phyloP scores from a whole-genome alignment of 179 eudicot genomes.

The Vitellaria paradoxa region DNA sequence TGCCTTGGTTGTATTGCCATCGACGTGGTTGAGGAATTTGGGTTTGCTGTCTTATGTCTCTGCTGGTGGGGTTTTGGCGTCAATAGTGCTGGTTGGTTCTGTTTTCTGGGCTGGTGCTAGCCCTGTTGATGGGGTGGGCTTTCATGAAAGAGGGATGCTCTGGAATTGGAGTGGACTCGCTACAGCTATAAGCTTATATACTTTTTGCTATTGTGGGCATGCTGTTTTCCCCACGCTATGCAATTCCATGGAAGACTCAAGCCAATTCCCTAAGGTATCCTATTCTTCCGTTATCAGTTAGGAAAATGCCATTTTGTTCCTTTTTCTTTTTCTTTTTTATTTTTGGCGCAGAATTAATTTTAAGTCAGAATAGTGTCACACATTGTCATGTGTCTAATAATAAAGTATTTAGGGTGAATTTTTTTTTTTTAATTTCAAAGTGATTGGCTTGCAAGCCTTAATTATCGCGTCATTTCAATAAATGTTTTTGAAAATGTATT shows the following conservation, averaged over 20 bases:
- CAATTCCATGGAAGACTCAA: slow-evolving; percentile 49
- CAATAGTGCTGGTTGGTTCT: slow-evolving; percentile 33
- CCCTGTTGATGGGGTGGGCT: slow-evolving; percentile 40
- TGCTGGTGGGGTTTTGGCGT: slow-evolving; percentile 46
- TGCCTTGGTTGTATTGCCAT: slow-evolving; percentile 41
- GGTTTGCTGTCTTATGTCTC: slow-evolving; percentile 48
- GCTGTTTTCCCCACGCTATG: slow-evolving; percentile 43
- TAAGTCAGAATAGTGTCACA: no score
- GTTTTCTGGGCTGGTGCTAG: slow-evolving; percentile 39
- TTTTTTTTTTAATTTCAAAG: no score
- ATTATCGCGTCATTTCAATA: no score
- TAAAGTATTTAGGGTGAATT: no score
- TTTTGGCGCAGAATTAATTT: no score
- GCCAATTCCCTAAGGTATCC: slow-evolving; percentile 48
- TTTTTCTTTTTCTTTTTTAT: no score
- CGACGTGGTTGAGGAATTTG: slow-evolving; percentile 45
- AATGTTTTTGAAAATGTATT: no score
- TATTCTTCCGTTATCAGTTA: not conserved
- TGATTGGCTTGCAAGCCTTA: no score
- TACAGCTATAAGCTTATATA: slow-evolving; percentile 38
- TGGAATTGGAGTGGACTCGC: slow-evolving; percentile 40
- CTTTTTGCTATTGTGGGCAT: slow-evolving; percentile 60
- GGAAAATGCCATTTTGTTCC: no score
- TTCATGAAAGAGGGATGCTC: slow-evolving; percentile 38
- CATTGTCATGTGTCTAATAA: no score